Percentiles rank a stretch among this genome's conserved stretches.
Evolutionary conservation across 768 basidiomycete genomes (phyloP).

Genomic region (Leucogyrophana mollusca): DNA sequence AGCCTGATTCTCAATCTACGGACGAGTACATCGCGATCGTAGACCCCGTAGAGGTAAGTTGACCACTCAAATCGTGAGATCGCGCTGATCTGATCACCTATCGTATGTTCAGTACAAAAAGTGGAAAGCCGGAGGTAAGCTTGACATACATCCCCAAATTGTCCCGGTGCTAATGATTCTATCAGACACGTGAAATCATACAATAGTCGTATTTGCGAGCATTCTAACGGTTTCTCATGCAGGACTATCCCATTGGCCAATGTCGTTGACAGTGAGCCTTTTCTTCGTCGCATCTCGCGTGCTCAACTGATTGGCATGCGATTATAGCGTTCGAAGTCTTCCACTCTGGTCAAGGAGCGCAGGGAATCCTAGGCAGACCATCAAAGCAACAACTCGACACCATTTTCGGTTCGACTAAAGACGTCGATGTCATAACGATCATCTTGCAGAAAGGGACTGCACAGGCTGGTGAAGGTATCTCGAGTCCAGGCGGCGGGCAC

Average conservation of each 20-base stretch:
- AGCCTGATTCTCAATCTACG: constrained; percentile 68
- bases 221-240: constrained; percentile 12
- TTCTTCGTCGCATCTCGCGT: neutral
- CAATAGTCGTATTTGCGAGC: neutral
- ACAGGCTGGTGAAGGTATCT: constrained; percentile 50
- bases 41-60: constrained; percentile 58
- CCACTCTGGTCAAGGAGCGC: constrained; percentile 68
- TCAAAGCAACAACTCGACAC: constrained; percentile 86
- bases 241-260: constrained; percentile 71
- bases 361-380: constrained; percentile 70
- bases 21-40: constrained; percentile 75
- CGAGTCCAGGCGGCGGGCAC: constrained; percentile 5
- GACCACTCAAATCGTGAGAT: constrained; percentile 4
- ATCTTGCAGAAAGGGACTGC: constrained; percentile 66
- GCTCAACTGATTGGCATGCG: neutral
- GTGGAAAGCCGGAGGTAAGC: constrained; percentile 78
- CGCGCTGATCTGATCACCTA: constrained; percentile 5
- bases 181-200: constrained; percentile 62
- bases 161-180: constrained; percentile 10
- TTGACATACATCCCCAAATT: constrained; percentile 4
- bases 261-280: constrained; percentile 75
- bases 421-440: constrained; percentile 56
- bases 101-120: constrained; percentile 56
- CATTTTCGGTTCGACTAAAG: constrained; percentile 63
- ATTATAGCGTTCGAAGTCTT: constrained; percentile 67